phyloP scores from a whole-genome alignment of 108 stramenopile species.

The Skeletonema tropicum region DNA sequence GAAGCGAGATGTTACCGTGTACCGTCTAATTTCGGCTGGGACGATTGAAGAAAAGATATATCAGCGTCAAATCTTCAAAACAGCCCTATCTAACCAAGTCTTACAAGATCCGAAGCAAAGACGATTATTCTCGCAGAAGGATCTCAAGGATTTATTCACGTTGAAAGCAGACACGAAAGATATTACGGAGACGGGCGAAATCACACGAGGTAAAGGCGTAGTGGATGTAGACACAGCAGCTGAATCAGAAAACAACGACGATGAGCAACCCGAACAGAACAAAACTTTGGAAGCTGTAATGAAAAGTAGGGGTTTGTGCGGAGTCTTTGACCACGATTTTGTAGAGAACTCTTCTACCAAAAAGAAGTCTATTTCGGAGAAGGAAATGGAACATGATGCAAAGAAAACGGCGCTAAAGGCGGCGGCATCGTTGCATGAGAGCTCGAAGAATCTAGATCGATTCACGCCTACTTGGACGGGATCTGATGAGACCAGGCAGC shows the following conservation, averaged over 20 bases:
- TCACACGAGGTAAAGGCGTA: conserved; percentile 67
- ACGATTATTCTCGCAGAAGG: conserved; percentile 87
- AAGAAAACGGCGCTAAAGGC: conserved; percentile 72
- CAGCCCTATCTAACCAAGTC: conserved; percentile 89
- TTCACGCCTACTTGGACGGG: conserved; percentile 76
- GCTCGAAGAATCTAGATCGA: conserved; percentile 42
- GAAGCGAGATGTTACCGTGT: conserved; percentile 71
- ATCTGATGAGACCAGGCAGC: conserved; percentile 43
- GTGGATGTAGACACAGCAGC: conserved; percentile 39
- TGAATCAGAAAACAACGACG: conserved; percentile 13
- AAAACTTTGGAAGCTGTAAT: conserved; percentile 69
- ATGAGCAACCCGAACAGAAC: conserved; percentile 34
- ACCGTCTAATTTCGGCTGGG: conserved; percentile 81
- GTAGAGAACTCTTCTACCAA: conserved; percentile 42
- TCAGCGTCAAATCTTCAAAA: conserved; percentile 99
- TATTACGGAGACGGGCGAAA: conserved; percentile 67
- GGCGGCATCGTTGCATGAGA: conserved; percentile 53
- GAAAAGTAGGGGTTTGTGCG: conserved; percentile 80
- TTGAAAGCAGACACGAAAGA: conserved; percentile 75
- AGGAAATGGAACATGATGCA: conserved; percentile 83
- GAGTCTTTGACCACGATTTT: conserved; percentile 69
- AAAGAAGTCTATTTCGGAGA: conserved; percentile 54
- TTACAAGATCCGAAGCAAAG: conserved; percentile 91
- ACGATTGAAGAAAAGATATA: conserved; percentile 98
- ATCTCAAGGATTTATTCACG: conserved; percentile 91